Conservation (phyloP, 2,329 filamentous ascomycete genomes). For the Penicillium sp. region DNA sequence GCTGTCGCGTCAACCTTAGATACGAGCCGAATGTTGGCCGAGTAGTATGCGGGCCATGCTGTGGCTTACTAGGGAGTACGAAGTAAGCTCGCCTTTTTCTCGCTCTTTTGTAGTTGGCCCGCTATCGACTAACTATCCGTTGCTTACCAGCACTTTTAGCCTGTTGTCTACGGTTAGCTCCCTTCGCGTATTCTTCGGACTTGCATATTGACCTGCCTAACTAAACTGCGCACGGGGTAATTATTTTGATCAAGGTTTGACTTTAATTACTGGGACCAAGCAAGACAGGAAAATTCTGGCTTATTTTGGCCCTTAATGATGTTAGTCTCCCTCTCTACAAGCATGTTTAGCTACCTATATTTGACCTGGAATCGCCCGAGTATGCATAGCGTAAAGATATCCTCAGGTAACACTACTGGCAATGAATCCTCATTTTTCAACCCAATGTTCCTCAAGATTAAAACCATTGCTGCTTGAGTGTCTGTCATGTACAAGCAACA, state of each 20-base stretch:
- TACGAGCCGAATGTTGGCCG: conserved; percentile 10
- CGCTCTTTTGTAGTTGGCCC: not conserved
- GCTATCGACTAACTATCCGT: not conserved
- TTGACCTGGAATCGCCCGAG: not conserved
- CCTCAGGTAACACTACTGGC: not conserved
- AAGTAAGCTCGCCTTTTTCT: conserved; percentile 19
- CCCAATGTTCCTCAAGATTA: too few species aligned
- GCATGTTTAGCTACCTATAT: not conserved
- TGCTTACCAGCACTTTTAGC: too few species aligned
- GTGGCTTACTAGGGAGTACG: not conserved
- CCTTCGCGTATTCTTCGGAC: conserved; percentile 3
- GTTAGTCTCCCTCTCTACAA: too few species aligned
- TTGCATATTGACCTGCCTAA: not conserved
- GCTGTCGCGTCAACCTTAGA: not conserved
- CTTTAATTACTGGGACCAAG: not conserved
- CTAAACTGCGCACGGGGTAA: not conserved
- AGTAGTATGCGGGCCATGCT: not conserved
- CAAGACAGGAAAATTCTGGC: not conserved
- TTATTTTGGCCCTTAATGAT: not conserved
- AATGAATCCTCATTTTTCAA: not conserved
- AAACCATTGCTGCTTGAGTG: not conserved
- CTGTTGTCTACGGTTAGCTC: not conserved
- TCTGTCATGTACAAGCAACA: not conserved
- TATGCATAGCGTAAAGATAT: not conserved
- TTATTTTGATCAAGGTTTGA: not conserved